These are phyloP conservation scores for Saturnispora saitoi DNA, from an alignment of 805 yeast species.

Conservation along the genomic window DNA sequence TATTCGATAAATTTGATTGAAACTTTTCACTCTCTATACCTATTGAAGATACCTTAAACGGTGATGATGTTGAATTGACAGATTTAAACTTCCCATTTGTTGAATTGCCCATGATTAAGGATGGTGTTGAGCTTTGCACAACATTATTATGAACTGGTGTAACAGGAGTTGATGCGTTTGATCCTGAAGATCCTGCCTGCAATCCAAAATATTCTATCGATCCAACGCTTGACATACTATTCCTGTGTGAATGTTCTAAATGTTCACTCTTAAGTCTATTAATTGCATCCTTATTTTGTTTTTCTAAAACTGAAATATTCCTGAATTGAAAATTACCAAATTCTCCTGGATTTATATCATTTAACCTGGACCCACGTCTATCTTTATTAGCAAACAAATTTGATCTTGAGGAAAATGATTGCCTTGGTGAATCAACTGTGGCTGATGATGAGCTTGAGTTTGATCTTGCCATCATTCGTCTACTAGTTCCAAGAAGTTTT, in stretches of 20 bases:
- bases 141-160: conserved; percentile 18
- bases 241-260: conserved; percentile 38
- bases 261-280: conserved; percentile 81
- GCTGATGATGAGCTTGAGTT: conserved; percentile 18
- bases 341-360: conserved; percentile 54
- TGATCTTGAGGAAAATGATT: conserved; percentile 20
- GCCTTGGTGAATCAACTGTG: conserved; percentile 24
- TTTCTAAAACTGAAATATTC: conserved; percentile 81
- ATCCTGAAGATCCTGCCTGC: conserved; percentile 16
- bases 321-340: conserved; percentile 92
- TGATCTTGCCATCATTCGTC: conserved; percentile 5
- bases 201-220: conserved; percentile 32
- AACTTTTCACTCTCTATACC: background rate
- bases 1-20: background rate
- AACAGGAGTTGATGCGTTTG: conserved; percentile 17
- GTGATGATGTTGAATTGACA: background rate
- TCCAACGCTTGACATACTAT: conserved; percentile 34
- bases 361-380: conserved; percentile 59
- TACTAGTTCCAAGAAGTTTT: background rate
- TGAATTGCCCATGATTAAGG: background rate
- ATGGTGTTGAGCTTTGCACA: background rate
- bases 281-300: conserved; percentile 88
- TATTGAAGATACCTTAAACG: conserved; percentile 17
- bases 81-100: conserved; percentile 1
- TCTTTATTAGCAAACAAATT: conserved; percentile 46